phyloP scores from a whole-genome alignment of 257 asterid genomes.

The Gentiana dahurica region DNA sequence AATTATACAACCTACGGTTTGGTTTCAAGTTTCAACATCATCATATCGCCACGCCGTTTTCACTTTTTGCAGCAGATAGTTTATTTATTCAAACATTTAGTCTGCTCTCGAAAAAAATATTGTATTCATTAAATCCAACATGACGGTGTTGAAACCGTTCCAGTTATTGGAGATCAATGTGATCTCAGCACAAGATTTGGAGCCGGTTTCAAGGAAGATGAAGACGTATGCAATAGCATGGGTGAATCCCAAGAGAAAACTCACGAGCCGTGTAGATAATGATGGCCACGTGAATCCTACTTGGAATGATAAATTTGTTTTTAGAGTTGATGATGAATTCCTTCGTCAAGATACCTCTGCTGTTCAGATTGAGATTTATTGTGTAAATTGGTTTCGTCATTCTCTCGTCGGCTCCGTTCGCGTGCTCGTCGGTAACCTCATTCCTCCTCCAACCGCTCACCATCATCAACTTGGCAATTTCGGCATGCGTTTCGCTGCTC shows the following conservation, averaged over 20 bases:
- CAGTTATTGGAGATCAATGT: conserved; percentile 76
- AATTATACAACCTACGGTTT: no score
- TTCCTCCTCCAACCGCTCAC: conserved; percentile 36
- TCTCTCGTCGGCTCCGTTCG: conserved; percentile 68
- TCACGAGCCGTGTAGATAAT: conserved; percentile 42
- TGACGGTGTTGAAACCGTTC: conserved; percentile 44
- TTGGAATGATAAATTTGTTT: conserved; percentile 92
- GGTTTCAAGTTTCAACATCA: no score
- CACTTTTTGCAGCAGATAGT: no score
- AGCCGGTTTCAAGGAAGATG: conserved; percentile 63
- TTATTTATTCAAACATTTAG: no score
- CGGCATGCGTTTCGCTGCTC: conserved; percentile 84
- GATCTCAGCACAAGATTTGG: conserved; percentile 84
- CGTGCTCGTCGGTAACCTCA: conserved; percentile 68
- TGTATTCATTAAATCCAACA: neutral
- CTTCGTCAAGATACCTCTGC: conserved; percentile 61
- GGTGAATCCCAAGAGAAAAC: conserved; percentile 61
- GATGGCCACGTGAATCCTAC: conserved; percentile 64
- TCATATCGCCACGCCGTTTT: no score
- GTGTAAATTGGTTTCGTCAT: conserved; percentile 45
- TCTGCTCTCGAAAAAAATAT: no score
- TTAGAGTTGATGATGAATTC: conserved; percentile 76
- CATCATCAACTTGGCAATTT: conserved; percentile 17
- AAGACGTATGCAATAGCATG: conserved; percentile 74
- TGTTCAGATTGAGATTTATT: conserved; percentile 57